A percentile compares a stretch with the other conserved stretches of the same genome.
phyloP scores from a whole-genome alignment of 768 basidiomycete species.

The Hygrophoropsis aurantiaca region DNA sequence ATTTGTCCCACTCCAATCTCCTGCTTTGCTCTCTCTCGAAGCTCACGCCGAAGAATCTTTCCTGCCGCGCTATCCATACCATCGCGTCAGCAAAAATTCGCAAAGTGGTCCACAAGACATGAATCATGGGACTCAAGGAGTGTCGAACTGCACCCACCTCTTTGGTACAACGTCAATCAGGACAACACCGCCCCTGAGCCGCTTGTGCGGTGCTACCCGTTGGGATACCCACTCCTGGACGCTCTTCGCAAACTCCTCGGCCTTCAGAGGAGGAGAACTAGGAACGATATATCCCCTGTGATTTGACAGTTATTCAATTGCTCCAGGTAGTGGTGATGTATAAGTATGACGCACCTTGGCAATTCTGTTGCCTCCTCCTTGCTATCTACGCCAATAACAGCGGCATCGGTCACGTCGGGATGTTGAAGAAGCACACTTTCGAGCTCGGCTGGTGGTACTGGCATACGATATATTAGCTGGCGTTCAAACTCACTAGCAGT shows the following conservation, averaged over 20 bases:
- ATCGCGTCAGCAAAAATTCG: background rate
- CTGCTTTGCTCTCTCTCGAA: conserved; percentile 65
- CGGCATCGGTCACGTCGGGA: conserved; percentile 74
- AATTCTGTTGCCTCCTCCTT: conserved; percentile 76
- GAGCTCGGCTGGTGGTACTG: conserved; percentile 86
- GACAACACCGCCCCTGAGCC: conserved; percentile 71
- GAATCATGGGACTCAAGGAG: no score
- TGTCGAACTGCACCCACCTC: conserved; percentile 19
- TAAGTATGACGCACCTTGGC: conserved; percentile 50
- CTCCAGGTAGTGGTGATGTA: background rate
- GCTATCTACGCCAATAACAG: conserved; percentile 75
- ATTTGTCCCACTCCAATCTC: conserved; percentile 39
- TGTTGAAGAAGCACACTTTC: conserved; percentile 76
- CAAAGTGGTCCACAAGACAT: background rate
- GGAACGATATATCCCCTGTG: conserved; percentile 59
- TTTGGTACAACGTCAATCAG: conserved; percentile 47
- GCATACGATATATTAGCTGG: no score
- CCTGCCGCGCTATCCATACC: conserved; percentile 64
- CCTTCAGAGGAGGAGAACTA: conserved; percentile 15
- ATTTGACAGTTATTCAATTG: background rate
- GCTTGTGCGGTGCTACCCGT: conserved; percentile 78
- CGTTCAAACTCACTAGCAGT: no score
- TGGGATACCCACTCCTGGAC: conserved; percentile 64
- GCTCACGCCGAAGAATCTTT: conserved; percentile 80
- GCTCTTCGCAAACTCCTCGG: conserved; percentile 42